These are phyloP conservation scores for Ustilago crameri DNA, from an alignment of 1,284 basidiomycete species.

Conservation along the genomic window DNA sequence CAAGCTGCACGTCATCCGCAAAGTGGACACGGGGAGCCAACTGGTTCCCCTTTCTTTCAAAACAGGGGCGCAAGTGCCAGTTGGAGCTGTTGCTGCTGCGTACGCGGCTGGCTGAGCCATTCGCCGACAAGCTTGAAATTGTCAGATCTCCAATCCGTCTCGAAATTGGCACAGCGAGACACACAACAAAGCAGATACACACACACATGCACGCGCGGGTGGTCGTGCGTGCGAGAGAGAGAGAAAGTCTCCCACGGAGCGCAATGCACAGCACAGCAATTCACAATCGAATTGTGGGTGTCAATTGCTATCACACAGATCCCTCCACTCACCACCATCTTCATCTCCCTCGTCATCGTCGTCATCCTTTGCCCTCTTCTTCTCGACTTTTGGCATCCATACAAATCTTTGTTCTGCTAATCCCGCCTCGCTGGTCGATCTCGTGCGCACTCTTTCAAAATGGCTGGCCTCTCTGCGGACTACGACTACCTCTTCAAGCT, in stretches of 20 bases:
- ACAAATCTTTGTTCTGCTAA: too few relatives aligned
- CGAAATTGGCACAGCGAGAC: neutral
- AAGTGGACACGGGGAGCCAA: neutral
- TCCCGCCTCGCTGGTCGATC: slow-evolving; percentile 1
- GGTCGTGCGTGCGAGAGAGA: neutral
- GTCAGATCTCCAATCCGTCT: neutral
- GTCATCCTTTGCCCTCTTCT: neutral
- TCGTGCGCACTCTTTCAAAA: slow-evolving; percentile 2
- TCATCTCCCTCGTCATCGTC: slow-evolving; percentile 1
- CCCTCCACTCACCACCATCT: slow-evolving; percentile 22
- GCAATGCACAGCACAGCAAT: slow-evolving; percentile 6
- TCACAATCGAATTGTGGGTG: too few relatives aligned
- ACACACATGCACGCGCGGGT: slow-evolving; percentile 6
- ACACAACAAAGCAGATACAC: too few relatives aligned
- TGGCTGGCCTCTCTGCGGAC: slow-evolving; percentile 63
- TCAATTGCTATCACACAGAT: slow-evolving; percentile 1
- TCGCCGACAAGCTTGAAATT: neutral
- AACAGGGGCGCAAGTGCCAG: too few relatives aligned
- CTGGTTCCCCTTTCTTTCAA: neutral
- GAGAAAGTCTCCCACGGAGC: neutral
- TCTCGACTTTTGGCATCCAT: neutral
- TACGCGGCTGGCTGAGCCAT: too few relatives aligned
- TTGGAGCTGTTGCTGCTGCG: too few relatives aligned
- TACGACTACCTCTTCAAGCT: slow-evolving; percentile 69
- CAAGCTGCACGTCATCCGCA: neutral